Conservation (phyloP, 2,329 filamentous ascomycete genomes). For the Passalora sequoiae region DNA sequence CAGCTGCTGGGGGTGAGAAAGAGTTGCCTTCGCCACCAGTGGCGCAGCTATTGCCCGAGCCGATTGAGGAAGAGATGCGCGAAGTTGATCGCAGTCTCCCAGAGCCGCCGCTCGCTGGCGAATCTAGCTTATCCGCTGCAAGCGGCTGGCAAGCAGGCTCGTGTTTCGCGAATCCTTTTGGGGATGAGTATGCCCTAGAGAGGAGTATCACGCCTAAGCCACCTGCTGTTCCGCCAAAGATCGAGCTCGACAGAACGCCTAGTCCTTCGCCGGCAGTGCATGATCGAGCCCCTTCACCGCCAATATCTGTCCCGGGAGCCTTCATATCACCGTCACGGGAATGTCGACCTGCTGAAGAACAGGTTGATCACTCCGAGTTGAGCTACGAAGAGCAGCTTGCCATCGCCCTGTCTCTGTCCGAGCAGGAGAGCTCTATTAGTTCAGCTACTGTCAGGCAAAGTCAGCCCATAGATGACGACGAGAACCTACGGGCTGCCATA, state of each 20-base stretch:
- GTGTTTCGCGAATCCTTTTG: slow-evolving; percentile 42
- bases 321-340: slow-evolving; percentile 9
- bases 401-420: slow-evolving; percentile 34
- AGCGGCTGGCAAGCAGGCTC: slow-evolving; percentile 40
- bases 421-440: slow-evolving; percentile 29
- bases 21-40: slow-evolving; percentile 18
- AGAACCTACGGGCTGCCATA: slow-evolving; percentile 31
- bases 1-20: slow-evolving; percentile 8
- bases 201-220: slow-evolving; percentile 40
- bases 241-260: slow-evolving; percentile 28
- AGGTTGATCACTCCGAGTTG: slow-evolving; percentile 21
- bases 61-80: slow-evolving; percentile 21
- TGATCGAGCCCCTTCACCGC: slow-evolving; percentile 16
- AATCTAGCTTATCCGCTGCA: slow-evolving; percentile 17
- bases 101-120: slow-evolving; percentile 18
- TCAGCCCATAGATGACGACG: slow-evolving; percentile 22
- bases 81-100: slow-evolving; percentile 24
- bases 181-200: slow-evolving; percentile 38
- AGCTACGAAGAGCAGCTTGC: slow-evolving; percentile 36
- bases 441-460: slow-evolving; percentile 21
- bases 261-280: slow-evolving; percentile 7
- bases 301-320: slow-evolving; percentile 19
- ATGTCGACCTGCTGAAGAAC: slow-evolving; percentile 6
- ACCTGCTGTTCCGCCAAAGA: slow-evolving; percentile 44
- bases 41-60: slow-evolving; percentile 19